Percentiles rank a stretch among this genome's conserved stretches.
These are phyloP conservation scores for Clarireedia homoeocarpa DNA, from an alignment of 2,329 filamentous ascomycete species.

Conservation along the genomic window DNA sequence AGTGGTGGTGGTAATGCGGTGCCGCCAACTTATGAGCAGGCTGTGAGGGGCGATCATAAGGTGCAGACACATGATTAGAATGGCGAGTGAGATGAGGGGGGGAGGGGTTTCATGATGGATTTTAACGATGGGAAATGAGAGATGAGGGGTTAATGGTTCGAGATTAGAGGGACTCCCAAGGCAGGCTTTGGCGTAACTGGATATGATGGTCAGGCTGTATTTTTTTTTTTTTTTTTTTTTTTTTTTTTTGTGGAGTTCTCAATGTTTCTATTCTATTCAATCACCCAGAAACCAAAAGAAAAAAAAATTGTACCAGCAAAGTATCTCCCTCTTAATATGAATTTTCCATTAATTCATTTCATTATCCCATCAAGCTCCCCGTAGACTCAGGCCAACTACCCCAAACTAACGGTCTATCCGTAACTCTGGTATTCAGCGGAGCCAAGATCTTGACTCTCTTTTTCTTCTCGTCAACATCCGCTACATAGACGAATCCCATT, in stretches of 20 bases:
- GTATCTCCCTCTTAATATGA: not conserved
- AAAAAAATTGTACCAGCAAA: not conserved
- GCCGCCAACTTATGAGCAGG: constrained; percentile 85
- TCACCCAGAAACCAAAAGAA: no score
- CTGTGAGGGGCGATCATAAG: constrained; percentile 85
- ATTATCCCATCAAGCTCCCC: constrained; percentile 7
- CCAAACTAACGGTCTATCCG: constrained; percentile 72
- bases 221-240: no score
- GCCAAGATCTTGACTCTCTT: constrained; percentile 73
- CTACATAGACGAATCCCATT: constrained; percentile 88
- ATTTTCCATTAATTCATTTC: constrained; percentile 2
- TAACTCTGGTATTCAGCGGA: constrained; percentile 75
- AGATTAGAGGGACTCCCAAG: no score
- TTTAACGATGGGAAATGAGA: not conserved
- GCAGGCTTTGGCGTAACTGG: no score
- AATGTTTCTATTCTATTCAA: not conserved
- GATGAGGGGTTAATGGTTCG: not conserved
- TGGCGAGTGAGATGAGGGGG: not conserved
- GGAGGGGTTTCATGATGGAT: not conserved
- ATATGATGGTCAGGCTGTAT: no score
- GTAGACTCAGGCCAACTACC: constrained; percentile 78
- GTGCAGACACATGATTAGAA: constrained; percentile 49
- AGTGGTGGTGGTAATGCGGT: constrained; percentile 40
- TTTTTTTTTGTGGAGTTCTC: not conserved
- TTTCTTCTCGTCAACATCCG: constrained; percentile 81